Evolutionary conservation across 371 early-diverging fungal genomes (phyloP).

Genomic region (Furculomyces boomerangus): DNA sequence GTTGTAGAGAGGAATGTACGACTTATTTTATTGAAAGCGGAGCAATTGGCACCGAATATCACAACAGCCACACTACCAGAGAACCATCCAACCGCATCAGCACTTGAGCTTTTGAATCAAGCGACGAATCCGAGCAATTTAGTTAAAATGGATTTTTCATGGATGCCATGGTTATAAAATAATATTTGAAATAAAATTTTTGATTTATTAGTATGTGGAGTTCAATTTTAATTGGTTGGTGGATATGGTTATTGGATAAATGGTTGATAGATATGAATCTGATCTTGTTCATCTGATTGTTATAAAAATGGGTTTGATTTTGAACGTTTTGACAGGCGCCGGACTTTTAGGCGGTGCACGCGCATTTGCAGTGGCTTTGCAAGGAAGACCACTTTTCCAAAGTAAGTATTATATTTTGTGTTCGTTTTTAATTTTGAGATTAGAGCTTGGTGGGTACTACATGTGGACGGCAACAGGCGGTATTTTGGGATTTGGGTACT

Average conservation of each 20-base stretch:
- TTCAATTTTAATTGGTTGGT: too few relatives aligned
- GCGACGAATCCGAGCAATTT: not conserved
- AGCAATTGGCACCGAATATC: not conserved
- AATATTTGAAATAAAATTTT: too few relatives aligned
- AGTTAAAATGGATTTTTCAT: not conserved
- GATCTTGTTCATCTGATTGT: too few relatives aligned
- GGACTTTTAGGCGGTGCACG: not conserved
- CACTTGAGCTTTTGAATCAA: not conserved
- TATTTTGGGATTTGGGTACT: constrained; percentile 13
- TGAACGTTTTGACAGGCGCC: not conserved
- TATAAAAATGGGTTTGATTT: constrained; percentile 1
- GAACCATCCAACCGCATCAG: not conserved
- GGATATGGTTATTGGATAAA: too few relatives aligned
- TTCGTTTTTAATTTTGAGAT: not conserved
- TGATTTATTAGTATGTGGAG: too few relatives aligned
- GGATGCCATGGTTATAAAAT: not conserved
- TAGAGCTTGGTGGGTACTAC: constrained; percentile 17
- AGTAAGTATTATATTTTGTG: constrained; percentile 8
- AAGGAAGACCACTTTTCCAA: constrained; percentile 15
- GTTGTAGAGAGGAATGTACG: not conserved
- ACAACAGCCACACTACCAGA: not conserved
- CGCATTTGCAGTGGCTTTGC: constrained; percentile 14
- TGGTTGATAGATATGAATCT: too few relatives aligned
- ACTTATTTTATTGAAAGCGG: not conserved
- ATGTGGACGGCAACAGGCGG: constrained; percentile 11